A percentile compares a stretch with the other conserved stretches of the same genome.
phyloP scores from a whole-genome alignment of 108 stramenopile genomes.

The Cyclotella choctawhatcheeana region DNA sequence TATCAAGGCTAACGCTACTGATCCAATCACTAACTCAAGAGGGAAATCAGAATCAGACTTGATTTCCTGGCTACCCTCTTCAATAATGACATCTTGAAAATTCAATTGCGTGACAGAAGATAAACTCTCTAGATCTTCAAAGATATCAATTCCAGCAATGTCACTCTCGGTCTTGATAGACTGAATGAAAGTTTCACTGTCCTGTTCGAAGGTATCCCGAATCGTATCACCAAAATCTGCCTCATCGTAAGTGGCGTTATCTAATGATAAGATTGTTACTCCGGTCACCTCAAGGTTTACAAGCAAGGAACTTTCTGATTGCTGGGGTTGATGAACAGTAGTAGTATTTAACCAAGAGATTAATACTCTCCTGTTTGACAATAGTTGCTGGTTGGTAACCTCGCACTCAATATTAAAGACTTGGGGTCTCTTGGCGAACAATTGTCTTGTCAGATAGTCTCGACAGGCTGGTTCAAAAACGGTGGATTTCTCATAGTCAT shows the following conservation, averaged over 20 bases:
- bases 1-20: neutral
- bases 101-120: constrained; percentile 3
- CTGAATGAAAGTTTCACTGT: constrained; percentile 10
- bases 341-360: no score
- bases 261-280: neutral
- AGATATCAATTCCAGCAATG: constrained; percentile 32
- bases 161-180: constrained; percentile 20
- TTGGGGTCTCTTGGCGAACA: neutral
- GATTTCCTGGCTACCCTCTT: neutral
- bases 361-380: no score
- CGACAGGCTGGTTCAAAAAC: constrained; percentile 25
- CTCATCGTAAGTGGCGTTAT: constrained; percentile 9
- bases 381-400: constrained; percentile 28
- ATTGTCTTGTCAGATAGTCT: constrained; percentile 13
- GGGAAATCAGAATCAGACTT: no score
- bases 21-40: no score
- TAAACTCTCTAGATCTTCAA: constrained; percentile 26
- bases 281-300: constrained; percentile 18
- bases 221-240: constrained; percentile 18
- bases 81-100: constrained; percentile 2
- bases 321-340: no score
- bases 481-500: neutral
- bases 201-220: constrained; percentile 11
- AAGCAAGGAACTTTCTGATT: constrained; percentile 32
- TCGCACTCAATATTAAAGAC: constrained; percentile 21